These are phyloP conservation scores for Trichoderma sp. DNA, from an alignment of 2,329 filamentous ascomycete genomes.

Conservation along the genomic window DNA sequence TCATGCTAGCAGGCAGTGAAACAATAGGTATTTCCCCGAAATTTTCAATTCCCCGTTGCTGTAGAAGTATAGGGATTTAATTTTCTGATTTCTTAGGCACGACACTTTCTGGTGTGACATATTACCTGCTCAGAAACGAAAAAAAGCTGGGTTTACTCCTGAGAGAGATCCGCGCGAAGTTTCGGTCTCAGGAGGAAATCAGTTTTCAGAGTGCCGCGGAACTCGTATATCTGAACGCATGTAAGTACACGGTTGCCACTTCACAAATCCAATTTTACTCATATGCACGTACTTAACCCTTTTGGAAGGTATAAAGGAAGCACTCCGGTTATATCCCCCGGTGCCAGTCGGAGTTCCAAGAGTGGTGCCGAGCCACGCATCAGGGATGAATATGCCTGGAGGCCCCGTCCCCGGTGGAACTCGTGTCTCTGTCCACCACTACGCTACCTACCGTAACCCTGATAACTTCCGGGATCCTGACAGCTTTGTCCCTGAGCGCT, in stretches of 20 bases:
- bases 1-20: not conserved
- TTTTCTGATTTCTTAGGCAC: not conserved
- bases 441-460: not conserved
- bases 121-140: not conserved
- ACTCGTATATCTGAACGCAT: not conserved
- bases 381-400: not conserved
- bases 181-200: not conserved
- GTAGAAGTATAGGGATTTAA: not conserved
- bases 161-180: not conserved
- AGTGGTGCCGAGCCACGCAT: not conserved
- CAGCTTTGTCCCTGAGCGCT: not conserved
- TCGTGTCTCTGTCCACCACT: not conserved
- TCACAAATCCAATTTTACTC: not conserved
- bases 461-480: not conserved
- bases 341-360: not conserved
- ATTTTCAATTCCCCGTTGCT: not conserved
- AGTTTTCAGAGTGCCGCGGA: not conserved
- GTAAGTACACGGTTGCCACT: not conserved
- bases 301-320: not conserved
- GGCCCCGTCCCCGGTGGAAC: not conserved
- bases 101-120: not conserved
- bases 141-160: not conserved
- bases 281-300: not conserved
- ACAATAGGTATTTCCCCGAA: not conserved
- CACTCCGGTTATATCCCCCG: not conserved